Percentiles rank a stretch among this genome's conserved stretches.
Conservation (phyloP, 2,329 filamentous ascomycete genomes). For the Elsinoe fawcettii region DNA sequence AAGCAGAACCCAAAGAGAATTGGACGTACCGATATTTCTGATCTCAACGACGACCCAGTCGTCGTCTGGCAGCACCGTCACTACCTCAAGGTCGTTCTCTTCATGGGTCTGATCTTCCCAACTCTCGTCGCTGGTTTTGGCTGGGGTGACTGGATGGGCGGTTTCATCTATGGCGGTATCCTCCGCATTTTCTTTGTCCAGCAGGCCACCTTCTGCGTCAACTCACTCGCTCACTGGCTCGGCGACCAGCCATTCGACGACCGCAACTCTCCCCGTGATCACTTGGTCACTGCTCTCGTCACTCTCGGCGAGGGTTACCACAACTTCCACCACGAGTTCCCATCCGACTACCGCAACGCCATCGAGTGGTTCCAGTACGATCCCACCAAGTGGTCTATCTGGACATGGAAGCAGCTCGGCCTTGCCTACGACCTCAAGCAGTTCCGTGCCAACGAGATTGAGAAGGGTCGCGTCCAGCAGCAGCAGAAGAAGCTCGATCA, state of each 20-base stretch:
- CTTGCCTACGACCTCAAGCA: constrained; percentile 83
- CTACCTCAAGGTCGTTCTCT: constrained; percentile 71
- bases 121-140: constrained; percentile 66
- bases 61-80: constrained; percentile 84
- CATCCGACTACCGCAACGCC: constrained; percentile 85
- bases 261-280: constrained; percentile 82
- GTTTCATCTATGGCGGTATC: constrained; percentile 78
- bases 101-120: constrained; percentile 71
- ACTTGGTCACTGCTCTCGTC: constrained; percentile 75
- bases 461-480: constrained; percentile 84
- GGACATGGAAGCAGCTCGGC: constrained; percentile 73
- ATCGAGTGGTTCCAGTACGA: constrained; percentile 90
- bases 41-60: constrained; percentile 76
- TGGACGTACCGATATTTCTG: constrained; percentile 79
- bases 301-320: constrained; percentile 86
- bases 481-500: constrained; percentile 88
- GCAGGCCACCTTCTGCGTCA: constrained; percentile 89
- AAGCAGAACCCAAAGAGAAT: constrained; percentile 88
- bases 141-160: constrained; percentile 75
- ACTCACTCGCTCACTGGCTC: constrained; percentile 84
- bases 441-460: constrained; percentile 86
- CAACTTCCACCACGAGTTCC: constrained; percentile 95
- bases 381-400: constrained; percentile 85
- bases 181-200: constrained; percentile 84
- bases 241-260: constrained; percentile 89